Conservation (phyloP, 73 alveolate species). For the Urostyla sp. region DNA sequence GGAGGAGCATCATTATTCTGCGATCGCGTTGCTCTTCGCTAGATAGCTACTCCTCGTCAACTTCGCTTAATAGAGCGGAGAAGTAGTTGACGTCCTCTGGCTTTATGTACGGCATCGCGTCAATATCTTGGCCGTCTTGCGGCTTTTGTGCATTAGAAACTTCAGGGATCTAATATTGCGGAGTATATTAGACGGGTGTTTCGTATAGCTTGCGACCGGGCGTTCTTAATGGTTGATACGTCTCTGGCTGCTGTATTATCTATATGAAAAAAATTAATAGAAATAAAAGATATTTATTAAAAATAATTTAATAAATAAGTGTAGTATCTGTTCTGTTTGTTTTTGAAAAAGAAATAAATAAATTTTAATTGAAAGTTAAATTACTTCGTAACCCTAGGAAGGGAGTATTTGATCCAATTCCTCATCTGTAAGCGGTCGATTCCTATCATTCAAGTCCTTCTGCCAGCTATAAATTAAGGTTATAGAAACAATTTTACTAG, state of each 20-base stretch:
- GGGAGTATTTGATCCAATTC: conserved; percentile 94
- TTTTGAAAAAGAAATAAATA: not conserved
- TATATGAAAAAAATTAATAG: not conserved
- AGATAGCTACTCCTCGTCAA: conserved; percentile 90
- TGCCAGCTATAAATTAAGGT: conserved; percentile 73
- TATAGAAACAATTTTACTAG: conserved; percentile 39
- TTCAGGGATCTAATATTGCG: conserved; percentile 59
- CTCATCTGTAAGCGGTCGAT: conserved; percentile 95
- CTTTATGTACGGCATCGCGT: conserved; percentile 79
- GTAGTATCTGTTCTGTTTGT: conserved; percentile 59
- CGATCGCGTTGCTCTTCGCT: conserved; percentile 93
- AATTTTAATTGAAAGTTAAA: not conserved
- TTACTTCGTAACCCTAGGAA: conserved; percentile 87
- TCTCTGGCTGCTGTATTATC: conserved; percentile 83
- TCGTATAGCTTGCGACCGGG: conserved; percentile 59
- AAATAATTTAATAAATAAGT: not conserved
- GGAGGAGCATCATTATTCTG: conserved; percentile 88
- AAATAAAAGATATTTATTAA: not conserved
- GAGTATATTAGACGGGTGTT: conserved; percentile 39
- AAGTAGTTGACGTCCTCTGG: conserved; percentile 92
- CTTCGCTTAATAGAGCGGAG: conserved; percentile 84
- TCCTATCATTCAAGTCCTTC: conserved; percentile 93
- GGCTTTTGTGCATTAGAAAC: conserved; percentile 79
- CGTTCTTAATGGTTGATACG: conserved; percentile 75
- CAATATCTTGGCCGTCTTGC: conserved; percentile 69